A percentile compares a stretch with the other conserved stretches of the same genome.
These are phyloP conservation scores for Choanephora cucurbitarum DNA, from an alignment of 371 early-diverging fungal species.

Conservation along the genomic window DNA sequence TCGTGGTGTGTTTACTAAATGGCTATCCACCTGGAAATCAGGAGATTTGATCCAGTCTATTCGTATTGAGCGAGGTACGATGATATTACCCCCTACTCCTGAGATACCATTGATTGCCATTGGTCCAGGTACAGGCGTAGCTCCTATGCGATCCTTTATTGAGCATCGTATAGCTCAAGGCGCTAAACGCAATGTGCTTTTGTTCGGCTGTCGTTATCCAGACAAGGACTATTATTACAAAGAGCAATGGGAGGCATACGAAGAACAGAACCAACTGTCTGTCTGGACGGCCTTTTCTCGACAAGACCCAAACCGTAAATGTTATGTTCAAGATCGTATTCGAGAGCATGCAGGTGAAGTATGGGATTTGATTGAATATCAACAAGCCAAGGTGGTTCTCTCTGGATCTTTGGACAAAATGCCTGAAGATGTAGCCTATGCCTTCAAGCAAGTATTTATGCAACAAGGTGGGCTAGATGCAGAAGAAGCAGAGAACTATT, in stretches of 20 bases:
- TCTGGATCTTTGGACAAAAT: conserved; percentile 84
- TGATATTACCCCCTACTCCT: conserved; percentile 62
- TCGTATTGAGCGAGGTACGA: conserved; percentile 71
- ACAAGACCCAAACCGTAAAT: conserved; percentile 40
- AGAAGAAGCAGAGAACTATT: conserved; percentile 63
- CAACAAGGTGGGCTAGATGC: conserved; percentile 55
- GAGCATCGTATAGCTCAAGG: conserved; percentile 56
- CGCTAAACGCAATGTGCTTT: conserved; percentile 65
- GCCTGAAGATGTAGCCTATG: conserved; percentile 80
- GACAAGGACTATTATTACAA: conserved; percentile 75
- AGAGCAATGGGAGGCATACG: conserved; percentile 64
- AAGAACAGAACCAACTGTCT: conserved; percentile 44
- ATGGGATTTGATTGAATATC: conserved; percentile 65
- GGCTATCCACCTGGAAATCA: conserved; percentile 57
- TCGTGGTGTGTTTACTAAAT: conserved; percentile 82
- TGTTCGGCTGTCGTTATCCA: conserved; percentile 81
- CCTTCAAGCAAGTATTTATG: conserved; percentile 66
- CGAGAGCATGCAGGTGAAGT: conserved; percentile 56
- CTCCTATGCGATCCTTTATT: conserved; percentile 89
- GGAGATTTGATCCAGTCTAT: conserved; percentile 55
- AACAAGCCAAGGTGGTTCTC: conserved; percentile 64
- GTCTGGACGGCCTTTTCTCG: conserved; percentile 81
- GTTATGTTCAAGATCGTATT: conserved; percentile 86
- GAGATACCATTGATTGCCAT: conserved; percentile 69
- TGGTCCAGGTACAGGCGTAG: conserved; percentile 88